phyloP scores from a whole-genome alignment of 1,139 yeast species.

The Fermentozyma sake region DNA sequence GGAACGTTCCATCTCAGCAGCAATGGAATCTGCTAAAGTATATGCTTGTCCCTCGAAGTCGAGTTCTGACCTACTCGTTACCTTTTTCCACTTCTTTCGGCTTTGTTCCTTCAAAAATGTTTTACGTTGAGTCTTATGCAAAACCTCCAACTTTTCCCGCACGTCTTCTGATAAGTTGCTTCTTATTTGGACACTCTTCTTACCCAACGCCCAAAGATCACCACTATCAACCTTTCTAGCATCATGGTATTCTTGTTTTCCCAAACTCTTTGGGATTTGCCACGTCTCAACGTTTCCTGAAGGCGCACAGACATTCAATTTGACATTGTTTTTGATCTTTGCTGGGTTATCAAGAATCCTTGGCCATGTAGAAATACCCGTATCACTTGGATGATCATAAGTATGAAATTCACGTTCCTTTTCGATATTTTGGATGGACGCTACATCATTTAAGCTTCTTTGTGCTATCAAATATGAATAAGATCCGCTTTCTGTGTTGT shows the following conservation, averaged over 20 bases:
- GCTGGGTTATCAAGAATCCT: constrained; percentile 69
- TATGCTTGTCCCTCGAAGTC: constrained; percentile 33
- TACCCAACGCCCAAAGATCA: constrained; percentile 86
- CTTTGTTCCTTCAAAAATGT: constrained; percentile 40
- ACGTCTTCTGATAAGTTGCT: constrained; percentile 27
- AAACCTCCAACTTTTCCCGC: constrained; percentile 31
- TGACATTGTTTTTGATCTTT: constrained; percentile 80
- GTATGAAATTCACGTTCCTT: constrained; percentile 25
- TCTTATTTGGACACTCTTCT: constrained; percentile 53
- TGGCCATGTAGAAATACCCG: constrained; percentile 54
- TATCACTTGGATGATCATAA: constrained; percentile 18
- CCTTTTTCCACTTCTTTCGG: constrained; percentile 39
- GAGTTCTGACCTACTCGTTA: constrained; percentile 25
- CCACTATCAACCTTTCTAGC: constrained; percentile 82
- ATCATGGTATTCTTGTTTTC: constrained; percentile 77
- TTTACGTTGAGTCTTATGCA: constrained; percentile 39
- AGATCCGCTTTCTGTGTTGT: constrained; percentile 67
- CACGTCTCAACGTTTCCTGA: constrained; percentile 79
- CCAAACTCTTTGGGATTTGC: constrained; percentile 79
- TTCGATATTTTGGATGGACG: constrained; percentile 32
- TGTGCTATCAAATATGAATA: constrained; percentile 74
- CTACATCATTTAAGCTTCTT: constrained; percentile 42
- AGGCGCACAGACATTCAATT: constrained; percentile 74
- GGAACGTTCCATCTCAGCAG: constrained; percentile 30
- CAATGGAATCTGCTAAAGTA: constrained; percentile 32